Evolutionary conservation across 306 rosid genomes (phyloP).

Genomic region (Coriaria nepalensis): DNA sequence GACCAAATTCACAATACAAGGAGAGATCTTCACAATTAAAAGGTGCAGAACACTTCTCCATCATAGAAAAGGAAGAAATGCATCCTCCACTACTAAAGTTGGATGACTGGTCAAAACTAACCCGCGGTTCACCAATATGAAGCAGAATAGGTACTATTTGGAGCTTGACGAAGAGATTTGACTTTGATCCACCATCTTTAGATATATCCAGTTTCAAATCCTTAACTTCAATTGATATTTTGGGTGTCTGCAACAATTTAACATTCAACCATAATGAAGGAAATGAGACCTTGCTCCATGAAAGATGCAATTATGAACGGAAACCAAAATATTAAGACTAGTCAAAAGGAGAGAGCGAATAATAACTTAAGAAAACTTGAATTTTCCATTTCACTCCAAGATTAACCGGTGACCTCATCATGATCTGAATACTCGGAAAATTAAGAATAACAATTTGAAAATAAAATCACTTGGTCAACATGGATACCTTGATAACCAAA

Average conservation of each 20-base stretch:
- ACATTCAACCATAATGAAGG: constrained; percentile 18
- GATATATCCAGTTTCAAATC: constrained; percentile 71
- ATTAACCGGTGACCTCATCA: no score
- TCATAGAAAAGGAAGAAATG: constrained; percentile 32
- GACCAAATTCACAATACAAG: constrained; percentile 77
- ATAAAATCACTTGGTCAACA: no score
- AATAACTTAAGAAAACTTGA: no score
- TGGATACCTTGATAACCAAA: constrained; percentile 75
- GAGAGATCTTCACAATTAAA: constrained; percentile 67
- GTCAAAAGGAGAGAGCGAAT: neutral
- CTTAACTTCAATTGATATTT: constrained; percentile 66
- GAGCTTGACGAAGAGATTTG: constrained; percentile 68
- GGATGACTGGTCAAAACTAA: constrained; percentile 52
- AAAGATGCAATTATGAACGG: constrained; percentile 8
- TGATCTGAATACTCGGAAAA: no score
- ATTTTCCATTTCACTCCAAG: no score
- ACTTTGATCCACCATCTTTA: constrained; percentile 57
- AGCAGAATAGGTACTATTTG: constrained; percentile 57
- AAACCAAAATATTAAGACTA: constrained; percentile 5
- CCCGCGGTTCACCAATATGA: constrained; percentile 69
- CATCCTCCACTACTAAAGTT: constrained; percentile 42
- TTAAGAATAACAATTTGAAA: no score
- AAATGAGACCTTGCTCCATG: no score
- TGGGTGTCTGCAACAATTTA: constrained; percentile 63
- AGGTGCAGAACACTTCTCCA: constrained; percentile 56